These are phyloP conservation scores for Rhodomyrtus psidioides DNA, from an alignment of 441 rosid species.

Conservation along the genomic window DNA sequence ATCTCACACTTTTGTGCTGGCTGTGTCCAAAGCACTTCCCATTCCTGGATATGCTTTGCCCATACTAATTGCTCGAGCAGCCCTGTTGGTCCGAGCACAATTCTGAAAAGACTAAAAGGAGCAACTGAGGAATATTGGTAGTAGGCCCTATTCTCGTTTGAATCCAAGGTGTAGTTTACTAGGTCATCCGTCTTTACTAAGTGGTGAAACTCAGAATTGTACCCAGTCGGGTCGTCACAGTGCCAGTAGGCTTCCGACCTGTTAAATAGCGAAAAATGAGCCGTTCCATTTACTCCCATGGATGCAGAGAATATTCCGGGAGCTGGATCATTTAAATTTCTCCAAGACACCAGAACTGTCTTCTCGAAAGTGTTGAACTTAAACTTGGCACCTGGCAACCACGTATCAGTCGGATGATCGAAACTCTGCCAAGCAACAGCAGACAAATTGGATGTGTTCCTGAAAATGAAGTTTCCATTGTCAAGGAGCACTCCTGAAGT, in stretches of 20 bases:
- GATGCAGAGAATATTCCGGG: slow-evolving; percentile 4
- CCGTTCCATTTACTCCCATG: neutral
- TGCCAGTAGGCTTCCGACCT: slow-evolving; percentile 1
- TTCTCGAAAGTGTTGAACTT: neutral
- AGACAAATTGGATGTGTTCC: neutral
- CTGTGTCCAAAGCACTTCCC: neutral
- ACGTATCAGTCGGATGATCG: slow-evolving; percentile 9
- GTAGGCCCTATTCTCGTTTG: slow-evolving; percentile 13
- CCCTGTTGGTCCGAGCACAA: slow-evolving; percentile 4
- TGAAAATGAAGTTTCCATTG: slow-evolving; percentile 11
- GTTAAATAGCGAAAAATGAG: slow-evolving; percentile 3
- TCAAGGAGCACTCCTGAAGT: slow-evolving; percentile 11
- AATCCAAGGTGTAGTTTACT: neutral
- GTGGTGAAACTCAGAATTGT: neutral
- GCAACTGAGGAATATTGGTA: neutral
- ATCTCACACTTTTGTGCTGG: neutral
- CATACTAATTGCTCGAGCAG: neutral
- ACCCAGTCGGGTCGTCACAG: neutral
- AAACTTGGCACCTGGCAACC: slow-evolving; percentile 13
- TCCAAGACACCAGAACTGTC: slow-evolving; percentile 1
- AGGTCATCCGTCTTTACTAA: neutral
- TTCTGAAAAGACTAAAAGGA: slow-evolving; percentile 6
- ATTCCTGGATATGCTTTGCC: neutral
- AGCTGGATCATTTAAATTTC: slow-evolving; percentile 12
- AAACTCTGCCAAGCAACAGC: slow-evolving; percentile 2